phyloP scores from a whole-genome alignment of 345 rosid species.

The Cardamine chenopodiifolia region DNA sequence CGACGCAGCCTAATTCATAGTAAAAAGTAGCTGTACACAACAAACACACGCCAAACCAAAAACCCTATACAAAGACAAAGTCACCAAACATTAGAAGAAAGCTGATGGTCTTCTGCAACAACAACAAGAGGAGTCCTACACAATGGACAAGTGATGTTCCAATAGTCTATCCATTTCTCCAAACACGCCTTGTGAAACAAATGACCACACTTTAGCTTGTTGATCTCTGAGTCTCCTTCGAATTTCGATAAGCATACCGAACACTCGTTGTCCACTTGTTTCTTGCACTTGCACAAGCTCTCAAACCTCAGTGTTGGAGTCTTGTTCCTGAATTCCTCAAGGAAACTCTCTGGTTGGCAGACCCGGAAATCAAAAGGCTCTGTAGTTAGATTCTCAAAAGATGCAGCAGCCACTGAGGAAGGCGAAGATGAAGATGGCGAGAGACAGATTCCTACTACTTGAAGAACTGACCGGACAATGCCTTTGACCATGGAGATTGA shows the following conservation, averaged over 20 bases:
- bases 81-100: slow-evolving; percentile 55
- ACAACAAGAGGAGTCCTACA: slow-evolving; percentile 65
- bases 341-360: slow-evolving; percentile 52
- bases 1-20: slow-evolving; percentile 40
- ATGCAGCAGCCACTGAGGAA: slow-evolving; percentile 34
- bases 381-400: slow-evolving; percentile 35
- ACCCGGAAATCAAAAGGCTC: slow-evolving; percentile 50
- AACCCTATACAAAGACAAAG: slow-evolving; percentile 37
- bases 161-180: slow-evolving; percentile 79
- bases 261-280: slow-evolving; percentile 61
- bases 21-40: no score
- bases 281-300: slow-evolving; percentile 50
- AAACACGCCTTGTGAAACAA: slow-evolving; percentile 69
- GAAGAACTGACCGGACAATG: slow-evolving; percentile 65
- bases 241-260: slow-evolving; percentile 65
- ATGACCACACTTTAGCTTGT: slow-evolving; percentile 68
- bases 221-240: slow-evolving; percentile 65
- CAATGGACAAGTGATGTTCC: slow-evolving; percentile 75
- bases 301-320: slow-evolving; percentile 60
- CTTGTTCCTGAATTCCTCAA: slow-evolving; percentile 66
- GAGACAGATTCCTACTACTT: slow-evolving; percentile 61
- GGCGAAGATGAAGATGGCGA: slow-evolving; percentile 45
- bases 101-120: slow-evolving; percentile 56
- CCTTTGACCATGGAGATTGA: slow-evolving; percentile 76
- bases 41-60: slow-evolving; percentile 22